phyloP scores from a whole-genome alignment of 2,329 filamentous ascomycete species.

The Colletotrichum sp. region DNA sequence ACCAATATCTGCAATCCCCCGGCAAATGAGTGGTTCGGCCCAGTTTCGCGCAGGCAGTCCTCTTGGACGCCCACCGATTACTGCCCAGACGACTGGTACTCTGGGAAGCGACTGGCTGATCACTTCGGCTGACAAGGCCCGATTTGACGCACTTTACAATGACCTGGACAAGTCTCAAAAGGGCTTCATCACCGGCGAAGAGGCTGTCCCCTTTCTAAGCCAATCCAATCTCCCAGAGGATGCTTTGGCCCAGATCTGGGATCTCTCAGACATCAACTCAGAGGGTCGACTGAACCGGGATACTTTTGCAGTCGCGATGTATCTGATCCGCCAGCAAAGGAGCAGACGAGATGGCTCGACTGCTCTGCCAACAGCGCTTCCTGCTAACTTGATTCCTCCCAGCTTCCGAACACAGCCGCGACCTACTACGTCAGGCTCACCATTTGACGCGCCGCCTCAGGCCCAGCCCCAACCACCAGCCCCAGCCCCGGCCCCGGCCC shows the following conservation, averaged over 20 bases:
- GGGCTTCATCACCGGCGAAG: conserved; percentile 90
- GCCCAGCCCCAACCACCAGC: conserved; percentile 27
- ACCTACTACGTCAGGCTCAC: conserved; percentile 54
- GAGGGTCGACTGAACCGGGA: conserved; percentile 85
- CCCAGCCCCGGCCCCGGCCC: conserved; percentile 38
- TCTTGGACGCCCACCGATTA: conserved; percentile 55
- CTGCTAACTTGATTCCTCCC: conserved; percentile 83
- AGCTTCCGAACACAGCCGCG: conserved; percentile 73
- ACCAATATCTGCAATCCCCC: conserved; percentile 73
- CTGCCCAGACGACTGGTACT: conserved; percentile 44
- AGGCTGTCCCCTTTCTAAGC: conserved; percentile 92
- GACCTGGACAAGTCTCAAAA: conserved; percentile 81
- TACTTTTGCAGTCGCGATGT: conserved; percentile 97
- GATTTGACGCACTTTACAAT: conserved; percentile 86
- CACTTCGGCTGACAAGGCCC: conserved; percentile 79
- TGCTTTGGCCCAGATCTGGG: conserved; percentile 92
- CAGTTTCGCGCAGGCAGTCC: conserved; percentile 68
- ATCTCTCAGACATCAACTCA: conserved; percentile 91
- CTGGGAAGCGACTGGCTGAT: conserved; percentile 75
- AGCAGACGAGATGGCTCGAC: conserved; percentile 67
- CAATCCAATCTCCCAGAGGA: conserved; percentile 91
- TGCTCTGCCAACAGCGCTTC: conserved; percentile 76
- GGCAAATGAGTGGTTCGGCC: conserved; percentile 78
- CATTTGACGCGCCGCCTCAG: conserved; percentile 54
- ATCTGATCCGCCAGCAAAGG: conserved; percentile 89